A percentile compares a stretch with the other conserved stretches of the same genome.
These are phyloP conservation scores for Picea sitchensis DNA, from an alignment of 75 land plant species.

Conservation along the genomic window DNA sequence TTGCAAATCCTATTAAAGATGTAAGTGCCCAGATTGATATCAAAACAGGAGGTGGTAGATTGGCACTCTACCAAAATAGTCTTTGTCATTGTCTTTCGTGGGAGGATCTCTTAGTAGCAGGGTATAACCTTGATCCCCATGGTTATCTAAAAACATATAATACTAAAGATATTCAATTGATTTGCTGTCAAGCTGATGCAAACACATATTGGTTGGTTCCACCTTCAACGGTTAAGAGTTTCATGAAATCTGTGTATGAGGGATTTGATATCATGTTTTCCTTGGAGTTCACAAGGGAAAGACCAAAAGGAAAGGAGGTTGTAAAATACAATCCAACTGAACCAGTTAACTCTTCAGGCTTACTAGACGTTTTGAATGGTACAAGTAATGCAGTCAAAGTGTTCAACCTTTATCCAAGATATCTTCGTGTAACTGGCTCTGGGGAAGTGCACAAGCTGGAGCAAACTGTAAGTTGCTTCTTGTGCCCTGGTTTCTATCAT, in stretches of 20 bases:
- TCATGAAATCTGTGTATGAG: conserved; percentile 33
- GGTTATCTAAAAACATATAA: conserved; percentile 53
- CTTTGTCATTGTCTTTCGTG: conserved; percentile 56
- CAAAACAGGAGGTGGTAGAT: conserved; percentile 58
- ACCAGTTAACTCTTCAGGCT: conserved; percentile 33
- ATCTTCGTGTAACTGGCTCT: conserved; percentile 81
- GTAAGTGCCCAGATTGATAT: conserved; percentile 66
- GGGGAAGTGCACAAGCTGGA: conserved; percentile 79
- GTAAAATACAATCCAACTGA: conserved; percentile 39
- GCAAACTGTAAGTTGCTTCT: conserved; percentile 33
- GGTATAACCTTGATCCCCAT: conserved; percentile 37
- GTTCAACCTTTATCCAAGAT: conserved; percentile 64
- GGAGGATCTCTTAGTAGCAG: conserved; percentile 29
- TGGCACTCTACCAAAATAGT: conserved; percentile 69
- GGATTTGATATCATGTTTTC: conserved; percentile 27
- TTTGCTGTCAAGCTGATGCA: conserved; percentile 95
- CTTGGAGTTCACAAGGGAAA: conserved; percentile 80
- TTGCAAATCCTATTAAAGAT: conserved; percentile 76
- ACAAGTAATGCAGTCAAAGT: conserved; percentile 44
- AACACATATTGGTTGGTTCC: conserved; percentile 80
- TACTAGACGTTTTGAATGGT: conserved; percentile 65
- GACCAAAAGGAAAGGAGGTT: conserved; percentile 89
- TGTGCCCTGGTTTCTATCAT: neutral
- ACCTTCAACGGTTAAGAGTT: conserved; percentile 45
- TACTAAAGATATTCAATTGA: conserved; percentile 69